Percentiles rank a stretch among this genome's conserved stretches.
Conservation (phyloP, 2,329 filamentous ascomycete species). For the Xylaria sp. region DNA sequence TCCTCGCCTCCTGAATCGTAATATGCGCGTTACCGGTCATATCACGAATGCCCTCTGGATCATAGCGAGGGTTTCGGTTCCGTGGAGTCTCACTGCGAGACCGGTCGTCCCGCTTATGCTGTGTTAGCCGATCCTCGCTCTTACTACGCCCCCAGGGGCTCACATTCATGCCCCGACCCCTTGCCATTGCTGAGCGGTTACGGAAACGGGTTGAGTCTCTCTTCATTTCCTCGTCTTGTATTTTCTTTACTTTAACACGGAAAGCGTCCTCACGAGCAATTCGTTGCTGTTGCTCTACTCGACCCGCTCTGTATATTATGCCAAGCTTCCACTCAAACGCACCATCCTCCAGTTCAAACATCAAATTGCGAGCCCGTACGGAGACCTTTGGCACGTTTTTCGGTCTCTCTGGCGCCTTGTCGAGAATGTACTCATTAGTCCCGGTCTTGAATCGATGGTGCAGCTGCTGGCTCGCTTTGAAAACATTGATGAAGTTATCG, state of each 20-base stretch:
- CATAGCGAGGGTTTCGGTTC: conserved; percentile 71
- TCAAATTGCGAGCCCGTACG: conserved; percentile 79
- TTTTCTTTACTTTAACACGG: conserved; percentile 83
- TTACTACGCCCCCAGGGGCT: conserved; percentile 61
- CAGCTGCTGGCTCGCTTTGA: conserved; percentile 90
- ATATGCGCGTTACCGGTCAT: conserved; percentile 79
- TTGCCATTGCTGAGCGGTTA: conserved; percentile 62
- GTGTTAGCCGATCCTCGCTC: conserved; percentile 62
- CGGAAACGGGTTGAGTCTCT: conserved; percentile 63
- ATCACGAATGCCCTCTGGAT: conserved; percentile 76
- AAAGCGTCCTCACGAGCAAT: conserved; percentile 92
- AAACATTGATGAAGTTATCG: conserved; percentile 90
- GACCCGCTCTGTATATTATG: conserved; percentile 89
- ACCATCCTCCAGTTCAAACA: conserved; percentile 95
- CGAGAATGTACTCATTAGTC: conserved; percentile 86
- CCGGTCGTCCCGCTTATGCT: conserved; percentile 43
- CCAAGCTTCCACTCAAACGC: conserved; percentile 98
- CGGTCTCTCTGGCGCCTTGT: conserved; percentile 85
- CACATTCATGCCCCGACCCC: conserved; percentile 49
- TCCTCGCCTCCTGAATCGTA: conserved; percentile 78
- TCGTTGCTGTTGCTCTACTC: conserved; percentile 89
- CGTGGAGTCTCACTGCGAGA: conserved; percentile 50
- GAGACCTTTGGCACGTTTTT: conserved; percentile 89
- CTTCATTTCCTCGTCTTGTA: conserved; percentile 75
- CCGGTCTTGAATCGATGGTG: conserved; percentile 91